Base-by-base conservation (phyloP, 768 basidiomycete genomes). In the Calocybe gangraenosa region DNA sequence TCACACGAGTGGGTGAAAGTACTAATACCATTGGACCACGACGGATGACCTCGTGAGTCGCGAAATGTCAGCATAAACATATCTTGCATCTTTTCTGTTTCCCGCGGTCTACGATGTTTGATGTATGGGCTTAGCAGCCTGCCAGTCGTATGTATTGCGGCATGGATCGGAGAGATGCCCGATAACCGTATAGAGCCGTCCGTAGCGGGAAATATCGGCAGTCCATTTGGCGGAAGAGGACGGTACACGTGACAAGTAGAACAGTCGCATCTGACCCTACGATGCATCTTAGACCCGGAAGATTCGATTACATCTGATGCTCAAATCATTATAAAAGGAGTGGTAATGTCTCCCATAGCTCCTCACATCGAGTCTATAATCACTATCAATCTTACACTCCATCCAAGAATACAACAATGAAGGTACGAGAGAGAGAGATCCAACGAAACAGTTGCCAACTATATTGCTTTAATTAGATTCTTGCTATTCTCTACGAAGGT, bases 401-500 rank as follows among this genome's bases (percentile, higher is more conserved):
- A 6, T 28, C 25, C 5, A 28, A 28, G 11, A 5, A 28, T 28
- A 18, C 37, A 40, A 40, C 47, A 52, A 76, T 76, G 75, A 76
- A 76, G 73, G 75, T 72, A 28, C 20, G 30, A 13, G 20, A 18
- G n/a, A n/a, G n/a, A n/a, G n/a, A n/a, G n/a, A n/a, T n/a, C n/a
- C n/a, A n/a, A n/a, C n/a, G n/a, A n/a, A n/a, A n/a, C n/a, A n/a
- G n/a, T n/a, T n/a, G n/a, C n/a, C n/a, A n/a, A n/a, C n/a, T n/a
- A n/a, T n/a, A n/a, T n/a, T n/a, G n/a, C n/a, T n/a, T n/a, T n/a
- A n/a, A n/a, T n/a, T 25, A 88, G 83, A 66, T 89, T 56, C 75
- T 90, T 37, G 83, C 83, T 58, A 81, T 88, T 56, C 74, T 88
- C 38, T 88, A 87, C 67, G 71, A 75, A 50, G 87, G 87, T 57